Base-by-base conservation (phyloP, 192 early-diverging fungal genomes). In the Coemansia reversa region DNA sequence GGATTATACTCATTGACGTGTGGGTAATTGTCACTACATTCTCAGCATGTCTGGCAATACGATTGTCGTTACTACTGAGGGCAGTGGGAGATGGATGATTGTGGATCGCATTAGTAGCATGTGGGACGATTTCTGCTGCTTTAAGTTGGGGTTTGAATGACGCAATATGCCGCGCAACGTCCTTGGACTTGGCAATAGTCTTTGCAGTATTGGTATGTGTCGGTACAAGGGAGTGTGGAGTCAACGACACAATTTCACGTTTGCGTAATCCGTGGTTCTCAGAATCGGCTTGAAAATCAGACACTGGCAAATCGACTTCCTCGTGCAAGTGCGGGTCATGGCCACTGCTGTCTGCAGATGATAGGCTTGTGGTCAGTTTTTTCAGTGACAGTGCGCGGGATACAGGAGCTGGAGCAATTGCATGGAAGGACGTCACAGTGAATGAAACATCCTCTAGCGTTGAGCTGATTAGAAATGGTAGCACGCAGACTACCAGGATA, bases 391-490 rank as follows among this genome's bases (percentile, higher is more conserved):
- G 57, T n/a, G 39, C 62, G 2, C 62, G 66, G 35, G 63, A 56
- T 0, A 71, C 65, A 33, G 68, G 65, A n/a, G 60, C 29, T 16
- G 75, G 75, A 48, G 75, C 62, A 9, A 62, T 35, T 14, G 70
- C 75, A 18, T 68, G 75, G 24, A 78, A 62, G 11, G 62, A 61
- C 39, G 70, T 78, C 6, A 78, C 53, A 0, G 48, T 20, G 2
- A 78, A 39, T 12, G 75, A 69, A n/a, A 78, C 63, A 32, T 78
- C 75, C 55, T 78, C 70, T 4, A 78, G 53, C n/a, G 69, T 78
- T 3, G 70, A 39, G 51, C 75, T 70, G 51, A 78, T 78, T 11
- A 78, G 58, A 42, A 65, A 71, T 8, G 75, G 75, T 51, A 78
- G 66, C 51, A 78, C 75, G 49, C 66, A 62, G 48, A 69, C 66